These are phyloP conservation scores for Geotrichum phurueaensis DNA, from an alignment of 1,139 yeast genomes.

Conservation along the genomic window DNA sequence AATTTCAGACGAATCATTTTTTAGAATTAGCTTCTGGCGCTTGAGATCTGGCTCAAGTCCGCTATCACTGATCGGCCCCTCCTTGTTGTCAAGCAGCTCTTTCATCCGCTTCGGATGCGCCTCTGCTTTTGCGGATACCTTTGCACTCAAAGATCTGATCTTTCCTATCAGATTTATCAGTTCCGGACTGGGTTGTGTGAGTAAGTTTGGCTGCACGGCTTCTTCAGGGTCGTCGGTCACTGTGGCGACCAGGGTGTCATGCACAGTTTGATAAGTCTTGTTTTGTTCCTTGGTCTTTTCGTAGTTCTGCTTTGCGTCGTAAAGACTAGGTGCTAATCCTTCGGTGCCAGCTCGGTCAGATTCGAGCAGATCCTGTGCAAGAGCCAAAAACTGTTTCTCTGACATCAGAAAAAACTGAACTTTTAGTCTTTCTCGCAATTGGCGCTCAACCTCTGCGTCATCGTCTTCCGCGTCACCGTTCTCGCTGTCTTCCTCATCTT, in stretches of 20 bases:
- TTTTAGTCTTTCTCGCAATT: constrained; percentile 3
- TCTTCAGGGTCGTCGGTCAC: constrained; percentile 6
- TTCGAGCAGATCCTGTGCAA: constrained; percentile 9
- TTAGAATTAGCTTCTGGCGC: constrained; percentile 10
- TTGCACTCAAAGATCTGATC: constrained; percentile 9
- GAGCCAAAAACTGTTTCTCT: neutral
- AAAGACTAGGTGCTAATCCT: neutral
- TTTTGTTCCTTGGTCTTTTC: neutral
- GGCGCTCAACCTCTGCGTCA: constrained; percentile 1
- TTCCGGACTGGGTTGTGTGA: constrained; percentile 7
- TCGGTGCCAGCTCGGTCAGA: constrained; percentile 2
- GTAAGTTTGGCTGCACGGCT: constrained; percentile 5
- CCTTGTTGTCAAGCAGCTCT: neutral
- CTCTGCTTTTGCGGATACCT: neutral
- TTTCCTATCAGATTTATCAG: constrained; percentile 8
- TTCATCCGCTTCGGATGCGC: neutral
- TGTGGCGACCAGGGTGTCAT: neutral
- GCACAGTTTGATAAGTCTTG: neutral
- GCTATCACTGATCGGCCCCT: neutral
- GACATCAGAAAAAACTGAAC: constrained; percentile 5
- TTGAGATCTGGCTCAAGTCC: constrained; percentile 9
- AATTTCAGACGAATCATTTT: constrained; percentile 10
- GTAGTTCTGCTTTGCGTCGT: constrained; percentile 1
- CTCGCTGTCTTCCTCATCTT: neutral
- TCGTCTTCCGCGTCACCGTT: neutral